Conservation (phyloP, 306 rosid species). For the Clitoria ternatea region DNA sequence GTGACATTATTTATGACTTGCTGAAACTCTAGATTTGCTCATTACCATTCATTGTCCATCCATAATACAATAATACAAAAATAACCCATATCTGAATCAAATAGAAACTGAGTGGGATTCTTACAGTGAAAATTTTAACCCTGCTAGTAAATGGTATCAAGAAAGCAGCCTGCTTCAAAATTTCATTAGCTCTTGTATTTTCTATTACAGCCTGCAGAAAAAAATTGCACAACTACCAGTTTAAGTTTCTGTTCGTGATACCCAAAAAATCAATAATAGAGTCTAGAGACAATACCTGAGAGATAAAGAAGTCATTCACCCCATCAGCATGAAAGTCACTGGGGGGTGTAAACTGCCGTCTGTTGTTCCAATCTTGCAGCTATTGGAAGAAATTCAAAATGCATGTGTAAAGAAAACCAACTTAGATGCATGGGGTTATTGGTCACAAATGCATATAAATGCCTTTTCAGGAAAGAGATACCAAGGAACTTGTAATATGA, state of each 20-base stretch:
- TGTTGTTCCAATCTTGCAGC: constrained; percentile 99
- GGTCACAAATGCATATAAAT: background rate
- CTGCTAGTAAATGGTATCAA: constrained; percentile 98
- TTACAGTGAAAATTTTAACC: constrained; percentile 89
- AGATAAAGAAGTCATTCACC: constrained; percentile 90
- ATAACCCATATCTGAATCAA: constrained; percentile 15
- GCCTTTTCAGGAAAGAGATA: background rate
- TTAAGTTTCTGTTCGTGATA: background rate
- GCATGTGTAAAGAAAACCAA: constrained; percentile 1
- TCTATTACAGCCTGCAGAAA: constrained; percentile 62
- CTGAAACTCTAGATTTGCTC: background rate
- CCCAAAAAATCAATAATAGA: constrained; percentile 7
- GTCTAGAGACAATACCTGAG: constrained; percentile 89
- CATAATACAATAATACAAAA: background rate
- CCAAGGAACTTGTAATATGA: constrained; percentile 12
- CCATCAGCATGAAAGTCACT: constrained; percentile 94
- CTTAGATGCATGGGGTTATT: background rate
- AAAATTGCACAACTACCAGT: constrained; percentile 8
- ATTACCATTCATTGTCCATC: background rate
- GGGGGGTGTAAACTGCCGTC: constrained; percentile 82
- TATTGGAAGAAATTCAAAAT: constrained; percentile 28
- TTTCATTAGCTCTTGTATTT: constrained; percentile 87
- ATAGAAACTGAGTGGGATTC: constrained; percentile 29
- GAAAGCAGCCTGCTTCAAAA: constrained; percentile 89
- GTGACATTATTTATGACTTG: background rate